These are phyloP conservation scores for Inga oerstediana DNA, from an alignment of 306 rosid genomes.

Conservation along the genomic window DNA sequence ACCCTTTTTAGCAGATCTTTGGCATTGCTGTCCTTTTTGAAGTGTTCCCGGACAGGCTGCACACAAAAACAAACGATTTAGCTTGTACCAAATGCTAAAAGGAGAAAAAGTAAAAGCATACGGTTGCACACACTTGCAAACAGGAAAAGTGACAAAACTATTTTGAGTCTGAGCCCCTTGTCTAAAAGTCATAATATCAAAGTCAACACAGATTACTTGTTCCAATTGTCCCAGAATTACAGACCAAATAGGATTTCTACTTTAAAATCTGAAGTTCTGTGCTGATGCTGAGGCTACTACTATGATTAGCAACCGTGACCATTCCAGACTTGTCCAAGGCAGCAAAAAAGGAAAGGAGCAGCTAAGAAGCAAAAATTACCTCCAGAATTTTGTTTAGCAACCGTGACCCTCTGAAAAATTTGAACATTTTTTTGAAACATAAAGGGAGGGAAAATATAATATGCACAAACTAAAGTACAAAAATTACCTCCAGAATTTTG, in stretches of 20 bases:
- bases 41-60: constrained; percentile 80
- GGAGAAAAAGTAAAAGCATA: not conserved
- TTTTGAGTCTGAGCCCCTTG: no score
- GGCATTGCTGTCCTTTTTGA: constrained; percentile 66
- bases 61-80: not conserved
- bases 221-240: no score
- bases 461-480: not conserved
- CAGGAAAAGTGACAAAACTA: no score
- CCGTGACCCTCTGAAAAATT: no score
- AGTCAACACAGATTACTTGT: no score
- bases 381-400: no score
- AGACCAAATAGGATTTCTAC: no score
- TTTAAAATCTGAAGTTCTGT: not conserved
- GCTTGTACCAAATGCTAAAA: not conserved
- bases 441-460: not conserved
- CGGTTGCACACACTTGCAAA: not conserved
- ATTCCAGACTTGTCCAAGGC: not conserved
- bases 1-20: not conserved
- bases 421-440: no score
- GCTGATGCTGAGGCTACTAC: not conserved
- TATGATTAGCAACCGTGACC: not conserved
- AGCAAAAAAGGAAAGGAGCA: not conserved
- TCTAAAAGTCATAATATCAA: no score
- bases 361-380: no score
- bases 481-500: constrained; percentile 71